Conservation (phyloP, 495 filamentous ascomycete species). For the Hypoxylon trugodes region DNA sequence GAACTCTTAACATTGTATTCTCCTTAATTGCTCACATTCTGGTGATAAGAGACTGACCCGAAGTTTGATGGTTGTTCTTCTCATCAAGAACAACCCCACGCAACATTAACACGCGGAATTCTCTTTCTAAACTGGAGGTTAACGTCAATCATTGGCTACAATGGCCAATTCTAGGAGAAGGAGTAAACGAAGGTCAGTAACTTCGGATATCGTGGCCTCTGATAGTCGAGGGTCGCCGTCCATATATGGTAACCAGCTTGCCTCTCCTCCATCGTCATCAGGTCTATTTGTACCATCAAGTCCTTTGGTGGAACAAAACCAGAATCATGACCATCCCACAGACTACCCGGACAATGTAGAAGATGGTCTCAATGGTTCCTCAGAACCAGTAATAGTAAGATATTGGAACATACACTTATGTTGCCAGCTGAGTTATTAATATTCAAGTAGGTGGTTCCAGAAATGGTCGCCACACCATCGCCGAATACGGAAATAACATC, state of each 20-base stretch:
- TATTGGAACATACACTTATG: neutral
- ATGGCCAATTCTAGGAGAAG: neutral
- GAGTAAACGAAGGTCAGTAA: neutral
- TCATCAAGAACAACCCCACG: neutral
- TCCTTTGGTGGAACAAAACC: neutral
- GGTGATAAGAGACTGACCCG: no score
- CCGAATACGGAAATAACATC: neutral
- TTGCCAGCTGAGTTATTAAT: neutral
- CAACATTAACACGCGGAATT: neutral
- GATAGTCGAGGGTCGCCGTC: neutral
- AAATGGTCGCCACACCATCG: neutral
- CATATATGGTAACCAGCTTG: neutral
- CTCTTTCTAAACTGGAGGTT: neutral
- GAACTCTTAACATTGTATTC: no score
- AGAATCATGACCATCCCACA: neutral
- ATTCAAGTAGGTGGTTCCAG: neutral
- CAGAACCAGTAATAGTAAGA: neutral
- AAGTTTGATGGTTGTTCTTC: neutral
- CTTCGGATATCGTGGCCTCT: neutral
- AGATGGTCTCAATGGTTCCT: neutral
- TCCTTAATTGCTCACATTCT: no score
- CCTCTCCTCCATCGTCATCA: conserved; percentile 11
- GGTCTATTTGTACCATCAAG: neutral
- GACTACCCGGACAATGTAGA: neutral
- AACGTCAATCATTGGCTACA: neutral